Base-by-base conservation (phyloP, 1,139 yeast species). In the Scheffersomyces illinoinensis region DNA sequence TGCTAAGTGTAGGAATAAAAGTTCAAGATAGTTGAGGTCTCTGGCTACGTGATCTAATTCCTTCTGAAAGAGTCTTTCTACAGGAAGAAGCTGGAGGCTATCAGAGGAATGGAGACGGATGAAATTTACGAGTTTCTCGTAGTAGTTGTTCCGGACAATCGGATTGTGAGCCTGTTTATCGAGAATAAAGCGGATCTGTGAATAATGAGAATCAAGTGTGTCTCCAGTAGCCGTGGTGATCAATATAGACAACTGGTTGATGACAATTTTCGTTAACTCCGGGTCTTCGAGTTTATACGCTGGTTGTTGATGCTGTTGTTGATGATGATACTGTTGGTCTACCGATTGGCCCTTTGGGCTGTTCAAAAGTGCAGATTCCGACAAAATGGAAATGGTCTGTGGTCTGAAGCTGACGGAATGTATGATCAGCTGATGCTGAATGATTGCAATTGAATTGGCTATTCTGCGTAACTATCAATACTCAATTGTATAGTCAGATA, bases 201-300 rank as follows among this genome's bases (percentile, higher is more conserved):
- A 69, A 56, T 71, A 69, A 50, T 81, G 76, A n/a, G 76, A 63
- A 39, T 74, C 76, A 69, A 81, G 76, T 68, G 81, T 83, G 39
- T 74, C 73, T 20, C 73, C 71, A 43, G 77, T 70, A 60, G 82
- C 72, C 33, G 85, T 79, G 43, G 84, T 74, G 54, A 83, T 72
- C 58, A 87, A 73, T 54, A 87, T 77, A 21, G 84, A 78, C 56
- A 88, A 70, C 70, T 88, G 91, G 53, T 86, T 82, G 61, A 80
- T 70, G 54, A 82, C 73, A 56, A 82, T 82, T 69, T 82, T 80
- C 57, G 77, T 73, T 59, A 80, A 66, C 65, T 80, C 83, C 21
- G 75, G 69, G 64, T 68, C 70, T 54, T 67, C 63, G 39, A 57
- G 54, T 10, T 56, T 48, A 54, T 61, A 57, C 19, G 53, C 56